Percentiles rank a stretch among this genome's conserved stretches.
phyloP scores from a whole-genome alignment of 108 stramenopile genomes.

The Fistulifera pelliculosa region DNA sequence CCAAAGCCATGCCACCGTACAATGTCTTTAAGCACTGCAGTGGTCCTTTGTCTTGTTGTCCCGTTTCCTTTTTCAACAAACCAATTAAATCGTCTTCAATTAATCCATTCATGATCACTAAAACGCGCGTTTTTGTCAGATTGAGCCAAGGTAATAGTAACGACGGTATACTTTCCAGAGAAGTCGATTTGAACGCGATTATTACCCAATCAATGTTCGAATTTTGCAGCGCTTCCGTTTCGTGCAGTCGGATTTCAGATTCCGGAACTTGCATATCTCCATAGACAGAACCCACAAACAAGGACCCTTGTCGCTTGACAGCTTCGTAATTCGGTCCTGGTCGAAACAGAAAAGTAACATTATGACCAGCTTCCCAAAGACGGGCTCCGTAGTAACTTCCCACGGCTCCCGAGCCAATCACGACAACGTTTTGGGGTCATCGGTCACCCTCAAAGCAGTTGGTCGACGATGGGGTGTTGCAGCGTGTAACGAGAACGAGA shows the following conservation, averaged over 20 bases:
- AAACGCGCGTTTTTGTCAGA: conserved; percentile 35
- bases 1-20: conserved; percentile 78
- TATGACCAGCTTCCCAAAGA: conserved; percentile 61
- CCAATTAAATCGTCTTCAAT: conserved; percentile 68
- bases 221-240: conserved; percentile 30
- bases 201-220: conserved; percentile 70
- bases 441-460: no score
- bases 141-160: conserved; percentile 52
- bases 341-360: conserved; percentile 69
- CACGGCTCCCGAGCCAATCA: conserved; percentile 59
- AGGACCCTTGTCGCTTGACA: conserved; percentile 40
- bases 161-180: conserved; percentile 43
- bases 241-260: conserved; percentile 17
- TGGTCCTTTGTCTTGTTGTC: conserved; percentile 7
- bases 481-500: no score
- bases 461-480: no score
- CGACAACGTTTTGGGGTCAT: conserved; percentile 19
- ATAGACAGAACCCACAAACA: conserved; percentile 47
- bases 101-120: conserved; percentile 82
- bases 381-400: conserved; percentile 63
- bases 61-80: conserved; percentile 17
- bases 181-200: conserved; percentile 57
- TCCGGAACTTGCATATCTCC: conserved; percentile 66
- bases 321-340: conserved; percentile 33
- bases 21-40: conserved; percentile 35